These are phyloP conservation scores for Cylindrotheca closterium DNA, from an alignment of 108 stramenopile species.

Conservation along the genomic window DNA sequence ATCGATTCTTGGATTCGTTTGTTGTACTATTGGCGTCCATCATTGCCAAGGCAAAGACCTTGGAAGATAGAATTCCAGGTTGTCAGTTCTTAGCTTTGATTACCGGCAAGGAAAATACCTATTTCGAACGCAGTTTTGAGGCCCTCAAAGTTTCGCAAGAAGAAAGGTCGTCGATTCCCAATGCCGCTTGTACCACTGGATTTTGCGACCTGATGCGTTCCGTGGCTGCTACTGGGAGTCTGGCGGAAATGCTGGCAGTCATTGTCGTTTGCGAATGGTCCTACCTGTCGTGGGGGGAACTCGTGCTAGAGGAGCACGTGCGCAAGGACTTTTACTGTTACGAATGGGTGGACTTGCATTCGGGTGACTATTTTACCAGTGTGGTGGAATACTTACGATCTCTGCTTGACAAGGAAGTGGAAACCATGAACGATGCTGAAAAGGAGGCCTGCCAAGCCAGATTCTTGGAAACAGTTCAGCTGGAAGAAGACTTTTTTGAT, in stretches of 20 bases:
- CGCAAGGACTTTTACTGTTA: slow-evolving; percentile 51
- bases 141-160: slow-evolving; percentile 26
- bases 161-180: slow-evolving; percentile 43
- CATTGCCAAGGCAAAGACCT: slow-evolving; percentile 44
- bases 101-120: slow-evolving; percentile 70
- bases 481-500: slow-evolving; percentile 74
- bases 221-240: slow-evolving; percentile 39
- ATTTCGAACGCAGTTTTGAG: slow-evolving; percentile 61
- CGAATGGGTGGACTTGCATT: slow-evolving; percentile 75
- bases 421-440: slow-evolving; percentile 7
- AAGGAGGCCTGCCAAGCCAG: slow-evolving; percentile 30
- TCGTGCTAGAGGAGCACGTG: slow-evolving; percentile 18
- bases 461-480: slow-evolving; percentile 57
- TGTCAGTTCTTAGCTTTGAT: slow-evolving; percentile 68
- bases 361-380: slow-evolving; percentile 46
- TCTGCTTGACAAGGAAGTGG: slow-evolving; percentile 52
- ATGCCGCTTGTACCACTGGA: slow-evolving; percentile 35
- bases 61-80: slow-evolving; percentile 63
- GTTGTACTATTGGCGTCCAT: slow-evolving; percentile 49
- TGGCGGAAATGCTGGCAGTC: slow-evolving; percentile 67
- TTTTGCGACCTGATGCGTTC: slow-evolving; percentile 53
- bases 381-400: slow-evolving; percentile 58
- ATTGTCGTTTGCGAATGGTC: slow-evolving; percentile 72
- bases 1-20: slow-evolving; percentile 69
- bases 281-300: slow-evolving; percentile 65